Base-by-base conservation (phyloP, 345 rosid species). In the Moringa oleifera region DNA sequence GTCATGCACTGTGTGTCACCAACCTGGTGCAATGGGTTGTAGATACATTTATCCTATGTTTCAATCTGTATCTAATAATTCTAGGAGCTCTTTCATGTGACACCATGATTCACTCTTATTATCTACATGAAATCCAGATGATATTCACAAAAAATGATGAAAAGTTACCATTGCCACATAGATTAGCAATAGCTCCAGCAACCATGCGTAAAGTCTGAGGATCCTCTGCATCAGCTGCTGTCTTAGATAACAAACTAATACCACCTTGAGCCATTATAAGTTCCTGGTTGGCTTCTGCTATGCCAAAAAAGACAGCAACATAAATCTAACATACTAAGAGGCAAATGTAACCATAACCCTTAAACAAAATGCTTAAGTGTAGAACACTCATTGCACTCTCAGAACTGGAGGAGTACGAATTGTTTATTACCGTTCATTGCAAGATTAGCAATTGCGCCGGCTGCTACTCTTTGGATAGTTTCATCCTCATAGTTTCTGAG, bases 361-460 rank as follows among this genome's bases (percentile, higher is more conserved):
- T 68, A 65, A 72, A 65, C 60, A 33, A 25, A 21, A 18, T 57
- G 50, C 62, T 20, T 15, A 67, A 59, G 23, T n/a, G 55, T 22
- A 10, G 21, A 63, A 31, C 24, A 58, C 50, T 23, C 25, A 20
- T 51, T 15, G 45, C 63, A 19, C n/a, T 46, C 18, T 45, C 12
- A 53, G 28, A 59, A 28, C 28, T 31, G 25, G 49, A 18, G 59
- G 55, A 51, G 51, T 28, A 23, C n/a, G n/a, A 23, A 20, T 21
- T 37, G 62, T 53, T 49, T 46, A 28, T 76, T 79, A 95, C 99
- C 99, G 49, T 85, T 95, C 99, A 95, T 95, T 24, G 98, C 99
- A 59, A 95, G 97, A 80, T 95, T 95, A 52, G 99, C 99, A 62
- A 95, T 83, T 58, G 99, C 99, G 55, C 98, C 99, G 13, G 98